Percentiles rank a stretch among this genome's conserved stretches.
These are phyloP conservation scores for Scutellospora calospora DNA, from an alignment of 371 early-diverging fungal species.

Conservation along the genomic window DNA sequence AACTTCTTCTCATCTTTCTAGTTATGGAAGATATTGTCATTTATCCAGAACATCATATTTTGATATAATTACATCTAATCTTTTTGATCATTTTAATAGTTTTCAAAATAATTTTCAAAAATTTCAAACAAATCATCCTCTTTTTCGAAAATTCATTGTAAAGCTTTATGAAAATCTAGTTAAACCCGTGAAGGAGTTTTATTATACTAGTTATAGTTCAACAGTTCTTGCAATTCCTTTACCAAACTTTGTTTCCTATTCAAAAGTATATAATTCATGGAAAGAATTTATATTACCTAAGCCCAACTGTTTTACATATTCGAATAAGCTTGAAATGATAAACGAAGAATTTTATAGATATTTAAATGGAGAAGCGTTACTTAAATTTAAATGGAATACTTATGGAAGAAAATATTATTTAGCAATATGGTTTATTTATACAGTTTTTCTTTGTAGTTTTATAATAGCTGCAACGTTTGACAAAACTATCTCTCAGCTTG, in stretches of 20 bases:
- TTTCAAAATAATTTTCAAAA: too few species aligned
- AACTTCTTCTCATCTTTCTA: too few species aligned
- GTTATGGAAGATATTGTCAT: too few species aligned
- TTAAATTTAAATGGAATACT: constrained; percentile 21
- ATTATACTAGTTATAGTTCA: not conserved
- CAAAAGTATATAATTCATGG: not conserved
- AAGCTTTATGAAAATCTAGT: too few species aligned
- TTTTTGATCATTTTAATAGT: too few species aligned
- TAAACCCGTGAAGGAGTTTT: too few species aligned
- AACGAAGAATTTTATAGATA: not conserved
- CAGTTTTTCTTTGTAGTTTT: not conserved
- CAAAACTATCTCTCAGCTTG: not conserved
- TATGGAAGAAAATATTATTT: constrained; percentile 10
- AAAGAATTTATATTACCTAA: not conserved
- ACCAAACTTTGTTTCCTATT: constrained; percentile 2
- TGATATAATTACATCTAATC: too few species aligned
- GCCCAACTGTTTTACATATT: not conserved
- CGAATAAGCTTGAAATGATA: not conserved
- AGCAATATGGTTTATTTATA: not conserved
- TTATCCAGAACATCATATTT: too few species aligned
- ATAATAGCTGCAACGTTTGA: not conserved
- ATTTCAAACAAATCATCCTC: too few species aligned
- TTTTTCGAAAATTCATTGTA: too few species aligned
- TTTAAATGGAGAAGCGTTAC: not conserved
- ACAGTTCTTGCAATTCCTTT: not conserved